Evolutionary conservation across 176 grass and related monocot species (phyloP).

Genomic region (Triticum dicoccoides): DNA sequence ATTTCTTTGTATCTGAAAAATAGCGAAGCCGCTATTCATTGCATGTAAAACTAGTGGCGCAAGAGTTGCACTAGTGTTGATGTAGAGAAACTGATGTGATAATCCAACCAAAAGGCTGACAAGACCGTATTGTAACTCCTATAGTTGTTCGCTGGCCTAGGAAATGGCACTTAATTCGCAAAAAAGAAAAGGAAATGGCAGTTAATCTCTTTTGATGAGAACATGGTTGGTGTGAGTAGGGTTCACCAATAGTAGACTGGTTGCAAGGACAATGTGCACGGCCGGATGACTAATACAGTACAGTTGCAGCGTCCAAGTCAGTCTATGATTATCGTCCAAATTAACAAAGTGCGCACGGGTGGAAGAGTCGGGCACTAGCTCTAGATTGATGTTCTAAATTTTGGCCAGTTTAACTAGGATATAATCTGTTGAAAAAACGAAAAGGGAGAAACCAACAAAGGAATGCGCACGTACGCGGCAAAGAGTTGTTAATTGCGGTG

Average conservation of each 20-base stretch:
- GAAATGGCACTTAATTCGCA: no score
- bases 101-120: not conserved
- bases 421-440: not conserved
- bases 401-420: not conserved
- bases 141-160: no score
- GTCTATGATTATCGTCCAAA: not conserved
- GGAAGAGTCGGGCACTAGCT: not conserved
- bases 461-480: constrained; percentile 32
- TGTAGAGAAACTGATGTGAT: not conserved
- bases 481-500: constrained; percentile 4
- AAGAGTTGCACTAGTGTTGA: not conserved
- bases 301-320: not conserved
- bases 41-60: not conserved
- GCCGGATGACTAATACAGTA: not conserved
- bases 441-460: not conserved
- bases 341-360: not conserved
- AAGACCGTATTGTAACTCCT: not conserved
- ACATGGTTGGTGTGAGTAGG: not conserved
- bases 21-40: not conserved
- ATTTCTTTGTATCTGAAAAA: no score
- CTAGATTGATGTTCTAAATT: not conserved
- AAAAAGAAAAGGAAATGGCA: not conserved
- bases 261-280: not conserved
- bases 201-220: not conserved
- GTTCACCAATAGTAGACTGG: not conserved